These are phyloP conservation scores for Vitis rotundifolia DNA, from an alignment of 164 flowering plant species.

Conservation along the genomic window DNA sequence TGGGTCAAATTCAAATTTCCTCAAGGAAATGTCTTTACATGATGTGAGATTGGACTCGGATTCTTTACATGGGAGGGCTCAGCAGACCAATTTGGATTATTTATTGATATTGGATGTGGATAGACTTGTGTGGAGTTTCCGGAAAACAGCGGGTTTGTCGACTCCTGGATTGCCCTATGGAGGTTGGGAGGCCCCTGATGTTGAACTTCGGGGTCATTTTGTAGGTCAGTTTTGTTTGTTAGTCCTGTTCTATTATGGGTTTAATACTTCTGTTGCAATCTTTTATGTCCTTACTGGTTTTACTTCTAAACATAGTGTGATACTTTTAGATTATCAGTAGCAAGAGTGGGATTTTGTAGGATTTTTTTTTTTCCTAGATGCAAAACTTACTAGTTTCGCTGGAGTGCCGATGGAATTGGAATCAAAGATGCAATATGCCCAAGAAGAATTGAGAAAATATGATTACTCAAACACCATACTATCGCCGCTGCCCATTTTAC, in stretches of 20 bases:
- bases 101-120: constrained; percentile 80
- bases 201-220: constrained; percentile 94
- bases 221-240: constrained; percentile 56
- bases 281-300: not conserved
- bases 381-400: not conserved
- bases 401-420: not conserved
- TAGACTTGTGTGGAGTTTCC: constrained; percentile 82
- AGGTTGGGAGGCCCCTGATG: constrained; percentile 76
- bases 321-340: not conserved
- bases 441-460: not conserved
- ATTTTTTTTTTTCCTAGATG: not conserved
- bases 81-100: constrained; percentile 90
- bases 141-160: constrained; percentile 74
- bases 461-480: too few relatives aligned
- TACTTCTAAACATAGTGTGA: not conserved
- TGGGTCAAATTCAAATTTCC: constrained; percentile 25
- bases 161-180: constrained; percentile 66
- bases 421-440: not conserved
- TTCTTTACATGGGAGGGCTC: constrained; percentile 65
- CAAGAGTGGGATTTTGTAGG: not conserved
- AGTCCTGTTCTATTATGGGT: not conserved
- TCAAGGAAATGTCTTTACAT: constrained; percentile 69
- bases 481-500: too few relatives aligned
- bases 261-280: not conserved
- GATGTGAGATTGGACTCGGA: constrained; percentile 67